Percentiles rank a stretch among this genome's conserved stretches.
phyloP scores from a whole-genome alignment of 148 eudicot genomes.

The Salicornia ramosissima region DNA sequence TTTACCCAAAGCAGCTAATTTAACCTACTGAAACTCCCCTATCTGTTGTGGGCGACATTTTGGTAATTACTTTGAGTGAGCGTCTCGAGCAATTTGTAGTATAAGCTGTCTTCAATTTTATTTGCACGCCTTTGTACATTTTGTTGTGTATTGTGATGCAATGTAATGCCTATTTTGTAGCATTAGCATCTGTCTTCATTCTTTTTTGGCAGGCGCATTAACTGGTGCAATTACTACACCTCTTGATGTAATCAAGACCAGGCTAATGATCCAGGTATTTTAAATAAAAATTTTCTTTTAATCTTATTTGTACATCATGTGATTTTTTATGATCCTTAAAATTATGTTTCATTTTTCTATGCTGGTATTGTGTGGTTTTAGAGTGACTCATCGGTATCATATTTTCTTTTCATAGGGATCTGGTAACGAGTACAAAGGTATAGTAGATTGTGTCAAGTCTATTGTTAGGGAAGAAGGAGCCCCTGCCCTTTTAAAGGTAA shows the following conservation, averaged over 20 bases:
- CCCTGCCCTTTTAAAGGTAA: constrained; percentile 76
- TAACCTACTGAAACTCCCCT: not conserved
- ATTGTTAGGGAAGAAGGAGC: constrained; percentile 82
- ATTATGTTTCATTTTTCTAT: not conserved
- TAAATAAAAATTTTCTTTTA: constrained; percentile 4
- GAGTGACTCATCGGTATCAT: constrained; percentile 2
- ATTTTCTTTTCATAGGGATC: constrained; percentile 55
- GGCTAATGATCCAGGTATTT: constrained; percentile 84
- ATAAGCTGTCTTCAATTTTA: not conserved
- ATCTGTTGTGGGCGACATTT: not conserved
- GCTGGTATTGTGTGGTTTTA: not conserved
- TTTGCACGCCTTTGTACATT: not conserved
- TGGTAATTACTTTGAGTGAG: not conserved
- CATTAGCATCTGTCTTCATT: not conserved
- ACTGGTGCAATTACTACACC: constrained; percentile 96
- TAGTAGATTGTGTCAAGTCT: constrained; percentile 67
- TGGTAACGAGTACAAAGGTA: constrained; percentile 79
- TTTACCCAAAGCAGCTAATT: not conserved
- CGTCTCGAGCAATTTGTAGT: not conserved
- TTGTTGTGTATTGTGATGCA: not conserved
- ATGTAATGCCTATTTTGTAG: too few relatives aligned
- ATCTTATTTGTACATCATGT: not conserved
- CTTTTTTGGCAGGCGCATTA: constrained; percentile 55
- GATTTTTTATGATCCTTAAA: not conserved
- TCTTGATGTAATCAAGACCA: constrained; percentile 90